phyloP scores from a whole-genome alignment of 2,329 filamentous ascomycete genomes.

The Rhynchosporium agropyri region DNA sequence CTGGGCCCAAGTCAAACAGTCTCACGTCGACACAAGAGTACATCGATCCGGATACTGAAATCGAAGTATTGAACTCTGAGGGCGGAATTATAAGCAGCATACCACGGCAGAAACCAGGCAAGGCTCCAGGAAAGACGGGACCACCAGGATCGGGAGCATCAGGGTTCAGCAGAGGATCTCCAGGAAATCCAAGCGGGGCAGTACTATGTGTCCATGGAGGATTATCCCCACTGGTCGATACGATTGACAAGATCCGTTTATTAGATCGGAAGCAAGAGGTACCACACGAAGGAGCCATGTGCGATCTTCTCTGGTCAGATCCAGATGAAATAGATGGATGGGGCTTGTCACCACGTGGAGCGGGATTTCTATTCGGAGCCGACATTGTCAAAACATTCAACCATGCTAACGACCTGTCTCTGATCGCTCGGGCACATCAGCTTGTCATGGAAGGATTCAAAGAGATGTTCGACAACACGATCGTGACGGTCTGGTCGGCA shows the following conservation, averaged over 20 bases:
- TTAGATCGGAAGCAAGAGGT: slow-evolving; percentile 98
- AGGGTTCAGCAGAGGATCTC: slow-evolving; percentile 63
- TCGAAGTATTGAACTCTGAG: slow-evolving; percentile 86
- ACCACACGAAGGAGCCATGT: slow-evolving; percentile 98
- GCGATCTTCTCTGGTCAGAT: slow-evolving; percentile 96
- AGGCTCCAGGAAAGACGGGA: slow-evolving; percentile 59
- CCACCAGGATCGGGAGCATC: slow-evolving; percentile 80
- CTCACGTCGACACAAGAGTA: slow-evolving; percentile 51
- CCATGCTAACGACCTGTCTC: slow-evolving; percentile 85
- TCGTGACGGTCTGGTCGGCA: slow-evolving; percentile 98
- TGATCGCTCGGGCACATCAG: slow-evolving; percentile 94
- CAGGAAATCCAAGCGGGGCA: slow-evolving; percentile 73
- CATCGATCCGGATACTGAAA: slow-evolving; percentile 76
- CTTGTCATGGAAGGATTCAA: slow-evolving; percentile 99
- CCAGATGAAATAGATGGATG: slow-evolving; percentile 97
- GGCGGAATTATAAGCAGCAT: slow-evolving; percentile 78
- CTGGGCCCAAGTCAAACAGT: slow-evolving; percentile 51
- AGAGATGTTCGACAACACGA: slow-evolving; percentile 95
- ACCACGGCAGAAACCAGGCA: slow-evolving; percentile 50
- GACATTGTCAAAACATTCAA: slow-evolving; percentile 98
- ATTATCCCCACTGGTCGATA: slow-evolving; percentile 86
- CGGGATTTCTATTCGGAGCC: slow-evolving; percentile 91
- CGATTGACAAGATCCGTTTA: slow-evolving; percentile 91
- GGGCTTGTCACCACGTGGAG: slow-evolving; percentile 90
- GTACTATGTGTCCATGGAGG: slow-evolving; percentile 96